phyloP scores from a whole-genome alignment of 306 rosid species.

The Castanea sativa region DNA sequence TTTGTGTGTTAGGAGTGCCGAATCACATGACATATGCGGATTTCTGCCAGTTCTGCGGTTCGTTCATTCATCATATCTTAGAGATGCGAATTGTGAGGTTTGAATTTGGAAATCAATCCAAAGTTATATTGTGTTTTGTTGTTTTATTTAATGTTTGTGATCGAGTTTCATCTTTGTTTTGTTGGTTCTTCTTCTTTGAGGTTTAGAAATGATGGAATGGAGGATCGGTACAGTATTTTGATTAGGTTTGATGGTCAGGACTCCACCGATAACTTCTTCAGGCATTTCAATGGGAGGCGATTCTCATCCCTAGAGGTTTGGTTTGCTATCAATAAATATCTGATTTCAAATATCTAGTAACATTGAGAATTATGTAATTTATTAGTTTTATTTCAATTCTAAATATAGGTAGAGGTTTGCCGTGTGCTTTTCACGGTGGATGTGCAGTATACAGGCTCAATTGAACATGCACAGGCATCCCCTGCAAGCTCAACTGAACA shows the following conservation, averaged over 20 bases:
- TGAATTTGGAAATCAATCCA: neutral
- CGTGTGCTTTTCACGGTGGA: conserved; percentile 72
- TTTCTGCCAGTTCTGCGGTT: conserved; percentile 88
- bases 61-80: conserved; percentile 72
- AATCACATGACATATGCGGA: conserved; percentile 97
- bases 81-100: conserved; percentile 96
- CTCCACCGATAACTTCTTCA: conserved; percentile 70
- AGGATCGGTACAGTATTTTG: conserved; percentile 74
- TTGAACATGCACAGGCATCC: conserved; percentile 80
- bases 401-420: conserved; percentile 68
- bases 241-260: conserved; percentile 73
- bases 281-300: conserved; percentile 61
- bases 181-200: neutral
- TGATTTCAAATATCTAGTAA: neutral
- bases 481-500: conserved; percentile 71
- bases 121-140: neutral
- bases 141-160: neutral
- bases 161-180: neutral
- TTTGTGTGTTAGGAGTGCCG: conserved; percentile 86
- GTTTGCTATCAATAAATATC: neutral
- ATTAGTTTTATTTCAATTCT: neutral
- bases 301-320: conserved; percentile 88
- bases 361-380: neutral
- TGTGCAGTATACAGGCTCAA: conserved; percentile 85
- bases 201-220: conserved; percentile 71